phyloP scores from a whole-genome alignment of 345 rosid species.

The Durio zibethinus region DNA sequence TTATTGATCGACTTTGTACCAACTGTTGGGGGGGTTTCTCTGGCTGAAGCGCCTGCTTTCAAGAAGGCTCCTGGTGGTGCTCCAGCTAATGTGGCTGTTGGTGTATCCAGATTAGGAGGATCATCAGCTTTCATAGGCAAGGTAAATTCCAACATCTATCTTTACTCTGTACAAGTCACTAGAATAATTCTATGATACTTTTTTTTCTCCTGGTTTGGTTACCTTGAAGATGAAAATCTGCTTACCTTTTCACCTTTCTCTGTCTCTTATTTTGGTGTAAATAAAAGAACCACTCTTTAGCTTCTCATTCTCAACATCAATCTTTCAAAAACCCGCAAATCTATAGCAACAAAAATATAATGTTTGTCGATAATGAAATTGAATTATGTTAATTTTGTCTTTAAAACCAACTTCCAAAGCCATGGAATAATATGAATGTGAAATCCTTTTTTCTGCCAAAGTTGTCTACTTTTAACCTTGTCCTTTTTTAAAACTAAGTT shows the following conservation, averaged over 20 bases:
- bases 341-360: neutral
- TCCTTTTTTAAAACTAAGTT: neutral
- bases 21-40: conserved; percentile 72
- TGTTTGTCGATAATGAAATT: neutral
- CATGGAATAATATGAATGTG: neutral
- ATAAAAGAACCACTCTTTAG: neutral
- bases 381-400: neutral
- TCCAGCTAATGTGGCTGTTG: conserved; percentile 97
- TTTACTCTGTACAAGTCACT: neutral
- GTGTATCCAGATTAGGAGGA: conserved; percentile 83
- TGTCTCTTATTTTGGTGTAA: neutral
- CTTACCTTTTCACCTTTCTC: neutral
- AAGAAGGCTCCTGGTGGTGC: conserved; percentile 97
- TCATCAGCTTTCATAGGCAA: conserved; percentile 91
- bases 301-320: neutral
- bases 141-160: conserved; percentile 38
- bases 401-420: neutral
- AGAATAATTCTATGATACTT: neutral
- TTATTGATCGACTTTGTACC: conserved; percentile 96
- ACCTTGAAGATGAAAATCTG: neutral
- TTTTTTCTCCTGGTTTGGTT: conserved; percentile 1
- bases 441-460: neutral
- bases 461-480: neutral
- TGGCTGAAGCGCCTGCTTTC: conserved; percentile 92
- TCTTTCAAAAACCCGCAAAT: neutral